Base-by-base conservation (phyloP, 768 basidiomycete species). In the Podaxis sp. region DNA sequence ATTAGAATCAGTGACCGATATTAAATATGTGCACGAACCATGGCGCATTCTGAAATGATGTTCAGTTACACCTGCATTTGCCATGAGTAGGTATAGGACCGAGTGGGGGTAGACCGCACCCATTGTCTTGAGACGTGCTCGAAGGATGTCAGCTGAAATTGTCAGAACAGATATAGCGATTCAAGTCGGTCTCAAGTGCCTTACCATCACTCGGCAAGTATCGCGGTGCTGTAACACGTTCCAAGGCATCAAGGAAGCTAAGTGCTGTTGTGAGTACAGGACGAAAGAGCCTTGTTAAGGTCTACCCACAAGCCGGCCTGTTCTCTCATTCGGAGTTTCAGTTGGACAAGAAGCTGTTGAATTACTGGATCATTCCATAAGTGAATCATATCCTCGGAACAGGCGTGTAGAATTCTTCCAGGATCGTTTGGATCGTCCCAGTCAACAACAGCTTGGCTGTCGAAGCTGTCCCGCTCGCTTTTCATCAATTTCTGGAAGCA, bases 181-280 rank as follows among this genome's bases (percentile, higher is more conserved):
- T 20, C 59, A n/a, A n/a, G n/a, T n/a, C n/a, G n/a, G 74, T 33
- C 62, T 49, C 68, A 88, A 28, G 12, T 24, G 26, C 12, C 49
- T 24, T 50, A 50, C 89, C 88, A 74, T 90, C 85, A 11, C 86
- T 82, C 2, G 90, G 90, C 0, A 86, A 66, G 68, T 88, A 91
- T 69, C 81, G 75, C 22, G 78, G 74, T 4, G 81, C 77, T 0
- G 88, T 86, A 22, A 92, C 82, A 58, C 89, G 79, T 44, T 84
- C 81, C 49, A 92, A 66, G 12, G 82, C 83, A 66, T 92, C 87
- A 55, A 91, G 74, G 75, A 89, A 92, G 74, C 90, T 93, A 66
- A 26, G 28, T 24, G 10, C 22, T 28, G 26, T 50, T 13, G 38
- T 52, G 38, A 60, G 17, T 15, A 11, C 28, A 15, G 40, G 24